Conservation (phyloP, 768 basidiomycete genomes). For the Neoboletus subvelutipes region DNA sequence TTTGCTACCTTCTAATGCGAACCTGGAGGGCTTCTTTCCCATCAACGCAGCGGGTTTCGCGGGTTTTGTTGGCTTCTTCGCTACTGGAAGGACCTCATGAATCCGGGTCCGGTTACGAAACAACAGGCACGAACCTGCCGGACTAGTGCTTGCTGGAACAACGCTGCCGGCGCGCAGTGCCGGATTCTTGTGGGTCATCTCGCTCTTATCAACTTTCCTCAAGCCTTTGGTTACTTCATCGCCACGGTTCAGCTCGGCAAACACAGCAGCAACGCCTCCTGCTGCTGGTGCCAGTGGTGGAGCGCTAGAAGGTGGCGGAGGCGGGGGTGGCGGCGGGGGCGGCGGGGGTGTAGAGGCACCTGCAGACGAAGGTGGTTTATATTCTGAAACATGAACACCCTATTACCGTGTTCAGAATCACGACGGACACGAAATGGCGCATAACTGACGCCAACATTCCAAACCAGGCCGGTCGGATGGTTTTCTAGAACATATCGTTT, state of each 20-base stretch:
- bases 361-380: constrained; percentile 38
- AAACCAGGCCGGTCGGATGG: constrained; percentile 82
- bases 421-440: background rate
- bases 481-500: constrained; percentile 81
- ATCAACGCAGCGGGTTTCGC: constrained; percentile 79
- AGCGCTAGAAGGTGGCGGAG: constrained; percentile 47
- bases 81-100: constrained; percentile 22
- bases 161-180: constrained; percentile 58
- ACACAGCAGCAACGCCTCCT: constrained; percentile 74
- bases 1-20: constrained; percentile 87
- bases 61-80: constrained; percentile 75
- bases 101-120: background rate
- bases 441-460: constrained; percentile 76
- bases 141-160: constrained; percentile 46
- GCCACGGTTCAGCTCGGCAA: constrained; percentile 88
- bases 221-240: constrained; percentile 87
- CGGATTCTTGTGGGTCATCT: constrained; percentile 99
- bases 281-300: constrained; percentile 42
- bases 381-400: constrained; percentile 61
- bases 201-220: constrained; percentile 91
- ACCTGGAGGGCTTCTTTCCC: constrained; percentile 91
- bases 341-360: constrained; percentile 41
- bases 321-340: constrained; percentile 57
- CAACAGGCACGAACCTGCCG: constrained; percentile 34
- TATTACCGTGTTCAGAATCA: constrained; percentile 23